These are phyloP conservation scores for Fusarium napiforme DNA, from an alignment of 2,329 filamentous ascomycete species.

Conservation along the genomic window DNA sequence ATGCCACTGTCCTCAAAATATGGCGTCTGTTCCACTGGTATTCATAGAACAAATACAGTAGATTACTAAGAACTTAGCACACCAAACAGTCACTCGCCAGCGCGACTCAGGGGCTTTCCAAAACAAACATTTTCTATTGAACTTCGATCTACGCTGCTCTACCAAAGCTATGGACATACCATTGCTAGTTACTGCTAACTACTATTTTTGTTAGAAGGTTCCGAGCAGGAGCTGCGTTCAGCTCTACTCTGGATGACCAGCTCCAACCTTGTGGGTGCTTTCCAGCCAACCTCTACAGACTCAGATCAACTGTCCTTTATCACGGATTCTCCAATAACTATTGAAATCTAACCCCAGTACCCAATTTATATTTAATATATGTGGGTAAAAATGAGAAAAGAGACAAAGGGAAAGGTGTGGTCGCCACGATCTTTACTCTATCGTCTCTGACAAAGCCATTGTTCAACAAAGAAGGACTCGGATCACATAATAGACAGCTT, in stretches of 20 bases:
- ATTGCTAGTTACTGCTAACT: too few species aligned
- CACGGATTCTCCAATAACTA: background rate
- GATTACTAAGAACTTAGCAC: background rate
- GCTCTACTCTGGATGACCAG: background rate
- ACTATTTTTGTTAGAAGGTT: too few species aligned
- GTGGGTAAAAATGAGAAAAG: background rate
- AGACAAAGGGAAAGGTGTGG: background rate
- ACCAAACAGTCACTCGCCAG: background rate
- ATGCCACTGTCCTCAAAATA: fast-evolving
- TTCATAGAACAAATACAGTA: background rate
- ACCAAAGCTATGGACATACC: fast-evolving
- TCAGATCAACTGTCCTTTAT: background rate
- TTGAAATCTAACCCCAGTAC: fast-evolving
- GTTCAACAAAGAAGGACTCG: background rate
- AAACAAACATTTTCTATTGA: background rate
- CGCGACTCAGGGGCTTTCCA: background rate
- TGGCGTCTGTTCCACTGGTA: fast-evolving
- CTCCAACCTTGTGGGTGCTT: background rate
- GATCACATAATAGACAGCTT: background rate
- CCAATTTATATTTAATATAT: background rate
- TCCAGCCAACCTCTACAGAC: fast-evolving
- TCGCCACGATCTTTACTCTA: background rate
- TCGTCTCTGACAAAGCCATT: background rate
- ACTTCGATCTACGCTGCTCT: background rate
- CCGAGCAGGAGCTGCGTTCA: background rate